Evolutionary conservation across 139 green algal genomes (phyloP).

Genomic region (Pseudopediastrum boryanum): DNA sequence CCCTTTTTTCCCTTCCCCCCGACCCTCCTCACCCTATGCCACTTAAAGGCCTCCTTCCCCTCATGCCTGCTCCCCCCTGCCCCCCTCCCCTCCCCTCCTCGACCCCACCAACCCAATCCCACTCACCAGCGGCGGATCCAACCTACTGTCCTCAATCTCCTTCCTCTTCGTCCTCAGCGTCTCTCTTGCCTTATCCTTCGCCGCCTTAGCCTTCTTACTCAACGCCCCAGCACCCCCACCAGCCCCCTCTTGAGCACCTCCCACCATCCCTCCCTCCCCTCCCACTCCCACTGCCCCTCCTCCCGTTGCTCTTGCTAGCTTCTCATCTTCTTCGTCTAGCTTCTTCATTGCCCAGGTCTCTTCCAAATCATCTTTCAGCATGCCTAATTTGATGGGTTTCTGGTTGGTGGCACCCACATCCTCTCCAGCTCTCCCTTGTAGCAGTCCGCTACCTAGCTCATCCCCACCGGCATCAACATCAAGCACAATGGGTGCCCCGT

Average conservation of each 20-base stretch:
- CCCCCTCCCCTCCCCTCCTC: too few species aligned
- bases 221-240: background rate
- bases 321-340: slow-evolving; percentile 43
- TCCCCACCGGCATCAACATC: slow-evolving; percentile 17
- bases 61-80: too few species aligned
- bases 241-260: too few species aligned
- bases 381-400: slow-evolving; percentile 41
- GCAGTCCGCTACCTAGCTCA: slow-evolving; percentile 27
- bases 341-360: slow-evolving; percentile 48
- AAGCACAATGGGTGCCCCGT: slow-evolving; percentile 21
- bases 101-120: too few species aligned
- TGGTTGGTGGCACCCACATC: slow-evolving; percentile 43
- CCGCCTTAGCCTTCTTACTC: background rate
- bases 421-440: slow-evolving; percentile 27
- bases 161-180: background rate
- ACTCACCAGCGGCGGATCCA: background rate
- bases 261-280: too few species aligned
- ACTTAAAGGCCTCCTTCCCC: too few species aligned
- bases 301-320: too few species aligned
- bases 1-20: too few species aligned
- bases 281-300: too few species aligned
- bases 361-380: slow-evolving; percentile 57
- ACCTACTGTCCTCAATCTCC: slow-evolving; percentile 1
- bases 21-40: too few species aligned
- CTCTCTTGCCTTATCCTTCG: background rate